Conservation (phyloP, 2,329 filamentous ascomycete genomes). For the Parastagonospora nodorum region DNA sequence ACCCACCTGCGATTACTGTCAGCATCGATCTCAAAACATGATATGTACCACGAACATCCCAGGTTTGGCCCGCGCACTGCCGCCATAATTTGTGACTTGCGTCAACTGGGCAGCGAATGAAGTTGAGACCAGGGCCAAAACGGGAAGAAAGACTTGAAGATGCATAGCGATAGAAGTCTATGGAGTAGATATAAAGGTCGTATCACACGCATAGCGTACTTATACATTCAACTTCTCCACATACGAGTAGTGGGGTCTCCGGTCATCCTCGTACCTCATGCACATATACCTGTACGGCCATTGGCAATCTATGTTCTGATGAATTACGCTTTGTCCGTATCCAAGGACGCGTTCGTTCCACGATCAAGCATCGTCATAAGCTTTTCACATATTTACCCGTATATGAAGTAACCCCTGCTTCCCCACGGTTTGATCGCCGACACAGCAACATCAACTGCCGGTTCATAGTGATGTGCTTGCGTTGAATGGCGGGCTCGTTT, state of each 20-base stretch:
- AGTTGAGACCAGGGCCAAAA: slow-evolving; percentile 12
- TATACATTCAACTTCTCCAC: slow-evolving; percentile 2
- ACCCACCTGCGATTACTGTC: slow-evolving; percentile 28
- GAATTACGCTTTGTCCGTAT: too few species aligned
- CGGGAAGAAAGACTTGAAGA: slow-evolving; percentile 12
- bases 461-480: too few species aligned
- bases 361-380: slow-evolving; percentile 36
- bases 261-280: too few species aligned
- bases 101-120: slow-evolving; percentile 31
- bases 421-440: slow-evolving; percentile 10
- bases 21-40: not conserved
- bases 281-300: too few species aligned
- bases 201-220: not conserved
- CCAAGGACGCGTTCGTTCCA: slow-evolving; percentile 3
- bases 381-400: slow-evolving; percentile 15
- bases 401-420: slow-evolving; percentile 17
- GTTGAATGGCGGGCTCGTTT: not conserved
- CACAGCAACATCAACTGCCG: not conserved
- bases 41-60: slow-evolving; percentile 22
- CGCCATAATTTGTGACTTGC: slow-evolving; percentile 33
- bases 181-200: not conserved
- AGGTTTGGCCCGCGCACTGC: slow-evolving; percentile 30
- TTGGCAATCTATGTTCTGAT: too few species aligned
- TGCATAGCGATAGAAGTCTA: slow-evolving; percentile 15
- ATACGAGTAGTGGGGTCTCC: slow-evolving; percentile 3